phyloP scores from a whole-genome alignment of 2,329 filamentous ascomycete genomes.

The Fulvia fulva region DNA sequence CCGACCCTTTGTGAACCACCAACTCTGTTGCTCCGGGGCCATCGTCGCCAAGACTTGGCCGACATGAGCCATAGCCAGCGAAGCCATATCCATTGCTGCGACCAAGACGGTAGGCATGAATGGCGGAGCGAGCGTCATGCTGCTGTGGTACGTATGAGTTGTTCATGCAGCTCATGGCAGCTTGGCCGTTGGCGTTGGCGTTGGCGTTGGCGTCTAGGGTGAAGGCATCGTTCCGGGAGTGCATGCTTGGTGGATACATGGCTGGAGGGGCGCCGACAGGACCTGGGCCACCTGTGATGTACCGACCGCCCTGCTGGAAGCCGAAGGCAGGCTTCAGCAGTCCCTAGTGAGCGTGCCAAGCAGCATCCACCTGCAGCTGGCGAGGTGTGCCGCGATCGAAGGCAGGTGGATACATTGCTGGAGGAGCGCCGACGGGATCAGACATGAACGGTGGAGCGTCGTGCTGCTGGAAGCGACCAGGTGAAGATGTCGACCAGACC shows the following conservation, averaged over 20 bases:
- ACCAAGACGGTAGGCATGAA: background rate
- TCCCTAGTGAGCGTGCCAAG: constrained; percentile 5
- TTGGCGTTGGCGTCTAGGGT: too few relatives aligned
- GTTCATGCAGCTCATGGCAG: too few relatives aligned
- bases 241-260: background rate
- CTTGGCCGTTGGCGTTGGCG: too few relatives aligned
- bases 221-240: background rate
- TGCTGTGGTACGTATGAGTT: background rate
- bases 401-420: too few relatives aligned
- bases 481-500: background rate
- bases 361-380: constrained; percentile 30
- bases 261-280: constrained; percentile 4
- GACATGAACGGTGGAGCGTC: too few relatives aligned
- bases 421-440: too few relatives aligned
- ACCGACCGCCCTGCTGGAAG: constrained; percentile 3
- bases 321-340: background rate
- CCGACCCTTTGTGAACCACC: too few relatives aligned
- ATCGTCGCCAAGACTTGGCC: too few relatives aligned
- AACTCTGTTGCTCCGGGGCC: too few relatives aligned
- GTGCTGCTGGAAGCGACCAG: background rate
- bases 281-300: constrained; percentile 4
- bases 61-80: background rate
- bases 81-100: constrained; percentile 3
- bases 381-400: constrained; percentile 72
- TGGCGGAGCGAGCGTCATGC: background rate